These are phyloP conservation scores for Echeveria elegans DNA, from an alignment of 164 flowering plant genomes.

Conservation along the genomic window DNA sequence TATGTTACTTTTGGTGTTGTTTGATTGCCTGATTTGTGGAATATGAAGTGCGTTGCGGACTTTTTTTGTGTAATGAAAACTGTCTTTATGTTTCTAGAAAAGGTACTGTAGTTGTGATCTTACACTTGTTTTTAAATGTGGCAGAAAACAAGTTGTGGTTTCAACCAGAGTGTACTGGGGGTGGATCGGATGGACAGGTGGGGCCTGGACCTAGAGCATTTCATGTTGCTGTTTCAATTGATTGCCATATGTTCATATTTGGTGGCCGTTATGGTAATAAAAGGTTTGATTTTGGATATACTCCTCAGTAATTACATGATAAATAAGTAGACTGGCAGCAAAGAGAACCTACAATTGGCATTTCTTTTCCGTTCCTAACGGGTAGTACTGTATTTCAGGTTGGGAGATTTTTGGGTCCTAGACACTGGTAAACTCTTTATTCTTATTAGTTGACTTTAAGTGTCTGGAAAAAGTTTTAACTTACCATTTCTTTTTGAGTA, in stretches of 20 bases:
- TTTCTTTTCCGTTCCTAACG: background rate
- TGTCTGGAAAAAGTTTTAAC: background rate
- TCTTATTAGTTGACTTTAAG: background rate
- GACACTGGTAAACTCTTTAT: constrained; percentile 64
- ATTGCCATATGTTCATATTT: constrained; percentile 91
- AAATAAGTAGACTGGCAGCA: background rate
- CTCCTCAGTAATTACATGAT: background rate
- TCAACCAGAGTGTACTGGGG: constrained; percentile 91
- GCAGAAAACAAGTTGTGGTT: constrained; percentile 90
- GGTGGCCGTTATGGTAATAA: constrained; percentile 82
- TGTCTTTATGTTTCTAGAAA: background rate
- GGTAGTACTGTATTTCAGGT: constrained; percentile 41
- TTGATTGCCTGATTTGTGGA: background rate
- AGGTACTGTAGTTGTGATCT: background rate
- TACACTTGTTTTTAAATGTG: constrained; percentile 5
- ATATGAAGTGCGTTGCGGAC: background rate
- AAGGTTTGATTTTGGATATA: constrained; percentile 26
- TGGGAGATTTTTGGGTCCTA: constrained; percentile 98
- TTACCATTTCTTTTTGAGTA: background rate
- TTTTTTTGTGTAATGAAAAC: too few relatives aligned
- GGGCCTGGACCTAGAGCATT: constrained; percentile 92
- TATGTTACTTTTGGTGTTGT: constrained; percentile 11
- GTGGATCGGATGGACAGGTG: constrained; percentile 71
- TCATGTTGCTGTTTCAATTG: constrained; percentile 81
- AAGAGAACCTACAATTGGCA: too few relatives aligned